These are phyloP conservation scores for Leptosphaerulina australis DNA, from an alignment of 2,329 filamentous ascomycete genomes.

Conservation along the genomic window DNA sequence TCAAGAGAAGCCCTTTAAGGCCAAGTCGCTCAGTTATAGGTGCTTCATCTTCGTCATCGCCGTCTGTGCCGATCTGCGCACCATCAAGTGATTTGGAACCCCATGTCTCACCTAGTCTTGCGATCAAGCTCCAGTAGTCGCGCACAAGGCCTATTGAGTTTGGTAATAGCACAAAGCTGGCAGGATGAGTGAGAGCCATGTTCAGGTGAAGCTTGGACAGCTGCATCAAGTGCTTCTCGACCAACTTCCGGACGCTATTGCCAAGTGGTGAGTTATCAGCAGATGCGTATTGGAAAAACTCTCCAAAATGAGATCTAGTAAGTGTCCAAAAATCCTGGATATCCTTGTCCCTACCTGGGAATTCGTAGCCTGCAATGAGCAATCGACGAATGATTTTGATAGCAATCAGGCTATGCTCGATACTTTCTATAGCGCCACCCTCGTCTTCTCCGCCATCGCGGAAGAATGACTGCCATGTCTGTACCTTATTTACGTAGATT, in stretches of 20 bases:
- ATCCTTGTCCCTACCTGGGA: constrained; percentile 77
- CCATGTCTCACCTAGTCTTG: constrained; percentile 76
- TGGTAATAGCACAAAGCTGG: constrained; percentile 81
- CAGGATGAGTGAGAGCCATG: constrained; percentile 79
- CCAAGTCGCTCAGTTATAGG: constrained; percentile 77
- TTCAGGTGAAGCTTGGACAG: constrained; percentile 90
- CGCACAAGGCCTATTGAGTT: constrained; percentile 77
- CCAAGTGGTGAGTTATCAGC: constrained; percentile 60
- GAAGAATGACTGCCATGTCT: constrained; percentile 69
- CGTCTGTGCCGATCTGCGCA: constrained; percentile 54
- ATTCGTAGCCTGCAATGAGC: constrained; percentile 80
- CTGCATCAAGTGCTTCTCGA: constrained; percentile 89
- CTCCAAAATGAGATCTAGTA: constrained; percentile 75
- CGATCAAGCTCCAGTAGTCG: constrained; percentile 84
- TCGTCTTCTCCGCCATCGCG: constrained; percentile 64
- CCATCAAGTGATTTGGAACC: constrained; percentile 56
- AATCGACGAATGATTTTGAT: constrained; percentile 83
- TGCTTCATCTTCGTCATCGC: constrained; percentile 55
- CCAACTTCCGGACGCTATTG: constrained; percentile 61
- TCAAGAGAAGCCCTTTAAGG: constrained; percentile 79
- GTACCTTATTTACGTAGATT: constrained; percentile 77
- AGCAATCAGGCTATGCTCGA: constrained; percentile 77
- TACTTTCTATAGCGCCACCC: constrained; percentile 64
- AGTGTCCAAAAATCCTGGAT: constrained; percentile 82
- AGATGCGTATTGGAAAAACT: constrained; percentile 70